phyloP scores from a whole-genome alignment of 2,329 filamentous ascomycete species.

The Lachnellula willkommii region DNA sequence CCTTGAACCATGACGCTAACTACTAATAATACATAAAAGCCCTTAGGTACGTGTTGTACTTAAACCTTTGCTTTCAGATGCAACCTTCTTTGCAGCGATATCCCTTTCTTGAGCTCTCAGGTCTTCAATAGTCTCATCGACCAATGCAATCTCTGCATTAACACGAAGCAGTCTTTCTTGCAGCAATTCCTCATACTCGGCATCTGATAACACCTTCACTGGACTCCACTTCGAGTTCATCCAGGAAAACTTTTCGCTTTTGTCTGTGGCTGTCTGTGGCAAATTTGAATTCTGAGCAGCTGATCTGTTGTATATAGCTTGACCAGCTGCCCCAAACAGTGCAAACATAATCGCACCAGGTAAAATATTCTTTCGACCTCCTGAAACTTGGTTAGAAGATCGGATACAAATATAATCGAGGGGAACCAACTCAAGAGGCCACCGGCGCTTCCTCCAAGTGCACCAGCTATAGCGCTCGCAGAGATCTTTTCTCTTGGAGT shows the following conservation, averaged over 20 bases:
- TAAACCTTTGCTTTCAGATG: background rate
- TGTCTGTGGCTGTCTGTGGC: constrained; percentile 25
- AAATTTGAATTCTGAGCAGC: constrained; percentile 34
- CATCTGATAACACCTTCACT: constrained; percentile 62
- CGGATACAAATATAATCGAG: background rate
- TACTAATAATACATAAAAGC: background rate
- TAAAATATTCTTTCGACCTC: constrained; percentile 48
- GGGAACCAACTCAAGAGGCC: constrained; percentile 21
- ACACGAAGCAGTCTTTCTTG: constrained; percentile 64
- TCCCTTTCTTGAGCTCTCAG: constrained; percentile 30
- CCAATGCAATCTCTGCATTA: constrained; percentile 70
- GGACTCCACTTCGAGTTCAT: constrained; percentile 65
- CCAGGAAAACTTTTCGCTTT: constrained; percentile 34
- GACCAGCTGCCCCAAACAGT: constrained; percentile 51
- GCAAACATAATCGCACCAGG: constrained; percentile 56
- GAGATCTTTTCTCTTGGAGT: constrained; percentile 54
- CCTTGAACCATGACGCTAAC: too few species aligned
- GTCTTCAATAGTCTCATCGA: constrained; percentile 67
- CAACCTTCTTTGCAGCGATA: constrained; percentile 1
- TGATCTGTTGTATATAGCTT: constrained; percentile 48
- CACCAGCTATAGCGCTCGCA: constrained; percentile 67
- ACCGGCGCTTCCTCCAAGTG: constrained; percentile 61
- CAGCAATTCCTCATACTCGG: constrained; percentile 67
- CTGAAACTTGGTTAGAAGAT: constrained; percentile 32
- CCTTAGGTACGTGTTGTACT: background rate